Conservation (phyloP, 306 rosid species). For the Medicago arabica region DNA sequence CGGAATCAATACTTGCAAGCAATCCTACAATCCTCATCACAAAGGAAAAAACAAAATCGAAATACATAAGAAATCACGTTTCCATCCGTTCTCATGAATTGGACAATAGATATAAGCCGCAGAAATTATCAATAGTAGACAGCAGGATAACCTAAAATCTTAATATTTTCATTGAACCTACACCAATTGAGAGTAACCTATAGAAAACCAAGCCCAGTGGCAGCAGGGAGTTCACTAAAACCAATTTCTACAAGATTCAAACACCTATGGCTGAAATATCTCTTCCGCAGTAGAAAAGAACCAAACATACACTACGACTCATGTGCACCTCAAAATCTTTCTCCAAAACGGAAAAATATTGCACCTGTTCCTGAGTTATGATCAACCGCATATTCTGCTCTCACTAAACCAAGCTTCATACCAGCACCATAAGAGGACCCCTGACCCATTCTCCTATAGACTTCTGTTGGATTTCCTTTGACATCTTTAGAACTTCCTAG, state of each 20-base stretch:
- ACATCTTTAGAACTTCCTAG: conserved; percentile 91
- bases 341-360: conserved; percentile 93
- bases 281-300: conserved; percentile 45
- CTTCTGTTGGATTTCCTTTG: conserved; percentile 97
- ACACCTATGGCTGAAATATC: conserved; percentile 39
- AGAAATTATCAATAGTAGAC: conserved; percentile 19
- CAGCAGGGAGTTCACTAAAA: conserved; percentile 35
- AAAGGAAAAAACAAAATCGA: not conserved
- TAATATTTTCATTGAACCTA: conserved; percentile 30
- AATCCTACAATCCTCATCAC: not conserved
- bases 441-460: conserved; percentile 87
- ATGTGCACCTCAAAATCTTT: conserved; percentile 75
- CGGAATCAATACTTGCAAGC: not conserved
- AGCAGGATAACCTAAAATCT: not conserved
- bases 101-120: conserved; percentile 23
- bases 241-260: conserved; percentile 40
- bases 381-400: conserved; percentile 96
- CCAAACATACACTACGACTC: conserved; percentile 39
- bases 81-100: conserved; percentile 19
- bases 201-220: conserved; percentile 16
- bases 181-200: conserved; percentile 20
- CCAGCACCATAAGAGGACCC: conserved; percentile 96
- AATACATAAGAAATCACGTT: not conserved
- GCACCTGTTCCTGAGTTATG: conserved; percentile 96
- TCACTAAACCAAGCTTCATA: conserved; percentile 83